Evolutionary conservation across 2,329 filamentous ascomycete species (phyloP), one percentile per base, ranked within the genome.

Genomic region (Sporothrix globosa): DNA sequence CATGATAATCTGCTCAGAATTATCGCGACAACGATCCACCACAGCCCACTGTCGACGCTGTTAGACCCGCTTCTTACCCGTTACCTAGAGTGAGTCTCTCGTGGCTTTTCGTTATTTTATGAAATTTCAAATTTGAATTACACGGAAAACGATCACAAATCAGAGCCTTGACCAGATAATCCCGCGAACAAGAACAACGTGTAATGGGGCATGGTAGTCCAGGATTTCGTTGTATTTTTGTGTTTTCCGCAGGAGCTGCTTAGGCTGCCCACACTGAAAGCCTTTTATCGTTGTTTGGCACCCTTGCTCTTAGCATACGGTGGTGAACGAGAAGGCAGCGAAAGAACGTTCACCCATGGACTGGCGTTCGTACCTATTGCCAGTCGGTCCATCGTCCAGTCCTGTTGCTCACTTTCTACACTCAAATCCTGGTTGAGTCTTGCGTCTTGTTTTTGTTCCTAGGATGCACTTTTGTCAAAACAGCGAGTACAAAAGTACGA

Each of bases 401-500:
- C 46, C 17, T 19, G 3, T 2, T 46, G 17, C 13, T 17, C 10
- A 46, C n/a, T 44, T 44, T 19, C 39, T n/a, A 39, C 5, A 24
- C 14, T 14, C 21, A 61, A 39, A 19, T 24, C 58, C n/a, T 24
- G 19, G 5, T 6, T 13, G 19, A 14, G 44, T 27, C 39, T 46
- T 46, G 19, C 48, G 24, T 46, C 21, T 46, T 44, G 10, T 1
- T 44, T 14, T 44, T 4, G 27, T 60, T n/a, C n/a, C n/a, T 27
- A 11, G 34, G 39, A 0, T 48, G 24, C 1, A 13, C 21, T 30
- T 14, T 2, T 65, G 44, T 65, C 61, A 34, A 21, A 50, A 13
- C 44, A 17, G 11, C 30, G 44, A 65, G 61, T 65, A 65, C 44
- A 65, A 65, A 65, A 50, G 61, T 50, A 65, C 14, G 24, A 65